Conservation (phyloP, 495 filamentous ascomycete species). For the Ascodesmis nigricans region DNA sequence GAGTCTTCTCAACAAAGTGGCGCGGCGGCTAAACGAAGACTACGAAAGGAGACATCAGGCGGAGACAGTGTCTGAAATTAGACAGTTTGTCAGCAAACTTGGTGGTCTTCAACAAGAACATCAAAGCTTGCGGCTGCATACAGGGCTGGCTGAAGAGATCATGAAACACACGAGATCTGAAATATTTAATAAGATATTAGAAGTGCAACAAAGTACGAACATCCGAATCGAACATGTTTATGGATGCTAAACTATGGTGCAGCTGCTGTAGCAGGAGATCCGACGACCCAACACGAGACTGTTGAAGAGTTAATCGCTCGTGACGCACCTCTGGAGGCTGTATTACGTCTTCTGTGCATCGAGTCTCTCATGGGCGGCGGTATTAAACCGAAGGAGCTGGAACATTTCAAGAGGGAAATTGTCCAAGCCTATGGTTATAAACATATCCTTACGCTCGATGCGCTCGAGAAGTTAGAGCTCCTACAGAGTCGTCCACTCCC, state of each 20-base stretch:
- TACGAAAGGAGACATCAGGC: conserved; percentile 77
- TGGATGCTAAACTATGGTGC: neutral
- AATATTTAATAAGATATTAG: conserved; percentile 63
- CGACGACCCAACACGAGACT: conserved; percentile 64
- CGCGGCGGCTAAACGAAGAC: conserved; percentile 64
- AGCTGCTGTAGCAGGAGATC: conserved; percentile 61
- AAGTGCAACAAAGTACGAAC: conserved; percentile 63
- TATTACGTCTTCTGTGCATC: conserved; percentile 70
- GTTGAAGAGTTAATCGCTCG: conserved; percentile 88
- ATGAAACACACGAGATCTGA: conserved; percentile 75
- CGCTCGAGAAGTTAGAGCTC: conserved; percentile 74
- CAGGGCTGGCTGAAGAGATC: conserved; percentile 79
- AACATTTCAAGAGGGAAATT: conserved; percentile 68
- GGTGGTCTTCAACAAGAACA: conserved; percentile 87
- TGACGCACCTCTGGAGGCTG: conserved; percentile 49
- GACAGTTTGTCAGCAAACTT: conserved; percentile 76
- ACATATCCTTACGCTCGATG: conserved; percentile 71
- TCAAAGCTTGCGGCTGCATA: conserved; percentile 75
- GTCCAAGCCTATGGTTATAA: conserved; percentile 88
- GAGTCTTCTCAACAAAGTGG: conserved; percentile 69
- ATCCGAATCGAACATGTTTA: no score
- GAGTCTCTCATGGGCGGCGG: conserved; percentile 81
- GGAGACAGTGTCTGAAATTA: conserved; percentile 72
- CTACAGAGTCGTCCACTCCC: conserved; percentile 44
- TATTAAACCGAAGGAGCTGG: conserved; percentile 65